Conservation (phyloP, 2,329 filamentous ascomycete genomes). For the Penicillium sp. region DNA sequence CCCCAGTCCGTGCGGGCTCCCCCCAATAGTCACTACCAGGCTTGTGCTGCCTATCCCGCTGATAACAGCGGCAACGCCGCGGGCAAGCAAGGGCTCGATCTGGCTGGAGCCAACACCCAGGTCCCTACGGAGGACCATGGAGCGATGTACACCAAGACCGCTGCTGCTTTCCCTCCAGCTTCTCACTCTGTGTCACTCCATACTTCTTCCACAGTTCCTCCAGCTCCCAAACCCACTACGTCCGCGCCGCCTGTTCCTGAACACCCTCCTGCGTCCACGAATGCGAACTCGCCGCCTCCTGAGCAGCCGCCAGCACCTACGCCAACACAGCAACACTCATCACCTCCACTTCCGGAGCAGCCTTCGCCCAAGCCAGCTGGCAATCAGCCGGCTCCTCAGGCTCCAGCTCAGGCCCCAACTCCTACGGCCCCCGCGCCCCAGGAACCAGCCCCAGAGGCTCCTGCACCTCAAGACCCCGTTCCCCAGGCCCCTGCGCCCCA, state of each 20-base stretch:
- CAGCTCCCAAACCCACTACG: constrained; percentile 1
- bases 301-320: too few relatives aligned
- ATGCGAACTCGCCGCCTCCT: too few relatives aligned
- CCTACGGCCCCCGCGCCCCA: too few relatives aligned
- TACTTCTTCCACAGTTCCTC: not conserved
- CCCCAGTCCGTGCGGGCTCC: constrained; percentile 13
- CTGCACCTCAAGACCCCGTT: not conserved
- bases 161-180: not conserved
- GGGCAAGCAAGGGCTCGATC: constrained; percentile 19
- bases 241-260: not conserved
- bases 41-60: constrained; percentile 24
- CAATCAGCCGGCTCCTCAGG: not conserved
- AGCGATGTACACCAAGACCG: constrained; percentile 16
- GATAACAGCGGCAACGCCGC: constrained; percentile 25
- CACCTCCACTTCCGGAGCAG: too few relatives aligned
- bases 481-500: constrained; percentile 1
- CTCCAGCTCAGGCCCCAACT: too few relatives aligned
- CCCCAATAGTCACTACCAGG: constrained; percentile 22
- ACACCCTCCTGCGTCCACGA: too few relatives aligned
- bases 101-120: constrained; percentile 14
- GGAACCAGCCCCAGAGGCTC: not conserved
- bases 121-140: constrained; percentile 11
- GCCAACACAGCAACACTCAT: too few relatives aligned
- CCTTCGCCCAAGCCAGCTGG: too few relatives aligned
- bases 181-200: not conserved